Evolutionary conservation across 1,284 basidiomycete genomes (phyloP).

Genomic region (Sporisorium iseilematis-ciliati): DNA sequence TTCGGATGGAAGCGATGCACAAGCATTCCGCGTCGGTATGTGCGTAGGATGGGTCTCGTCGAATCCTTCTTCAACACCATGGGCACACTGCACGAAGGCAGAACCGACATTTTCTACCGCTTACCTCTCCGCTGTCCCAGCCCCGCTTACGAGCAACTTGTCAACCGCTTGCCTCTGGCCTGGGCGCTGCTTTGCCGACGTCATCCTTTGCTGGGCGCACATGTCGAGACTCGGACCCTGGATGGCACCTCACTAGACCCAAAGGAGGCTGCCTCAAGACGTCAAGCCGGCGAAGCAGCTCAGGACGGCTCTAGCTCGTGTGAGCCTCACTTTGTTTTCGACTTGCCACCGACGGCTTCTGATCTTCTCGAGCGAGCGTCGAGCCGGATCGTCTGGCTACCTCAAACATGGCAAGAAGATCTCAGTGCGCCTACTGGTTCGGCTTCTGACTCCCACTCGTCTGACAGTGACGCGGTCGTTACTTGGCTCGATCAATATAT

Average conservation of each 20-base stretch:
- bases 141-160: conserved; percentile 15
- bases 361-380: conserved; percentile 30
- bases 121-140: conserved; percentile 32
- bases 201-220: conserved; percentile 35
- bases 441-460: neutral
- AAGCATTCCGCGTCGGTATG: conserved; percentile 14
- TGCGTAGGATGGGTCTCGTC: conserved; percentile 47
- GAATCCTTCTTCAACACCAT: conserved; percentile 55
- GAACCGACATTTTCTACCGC: conserved; percentile 50
- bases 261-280: conserved; percentile 26
- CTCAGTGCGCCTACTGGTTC: neutral
- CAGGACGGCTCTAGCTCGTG: conserved; percentile 43
- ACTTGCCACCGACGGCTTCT: conserved; percentile 21
- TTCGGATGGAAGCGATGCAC: conserved; percentile 41
- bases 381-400: conserved; percentile 15
- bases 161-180: conserved; percentile 33
- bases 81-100: conserved; percentile 44
- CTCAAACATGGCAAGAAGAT: conserved; percentile 19
- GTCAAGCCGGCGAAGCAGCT: conserved; percentile 36
- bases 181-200: conserved; percentile 49
- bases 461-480: conserved; percentile 18
- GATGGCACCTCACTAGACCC: conserved; percentile 22
- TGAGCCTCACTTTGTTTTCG: conserved; percentile 48
- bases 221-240: conserved; percentile 34
- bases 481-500: conserved; percentile 39